Evolutionary conservation across 2,329 filamentous ascomycete species (phyloP).

Genomic region (Colletotrichum tropicicola): DNA sequence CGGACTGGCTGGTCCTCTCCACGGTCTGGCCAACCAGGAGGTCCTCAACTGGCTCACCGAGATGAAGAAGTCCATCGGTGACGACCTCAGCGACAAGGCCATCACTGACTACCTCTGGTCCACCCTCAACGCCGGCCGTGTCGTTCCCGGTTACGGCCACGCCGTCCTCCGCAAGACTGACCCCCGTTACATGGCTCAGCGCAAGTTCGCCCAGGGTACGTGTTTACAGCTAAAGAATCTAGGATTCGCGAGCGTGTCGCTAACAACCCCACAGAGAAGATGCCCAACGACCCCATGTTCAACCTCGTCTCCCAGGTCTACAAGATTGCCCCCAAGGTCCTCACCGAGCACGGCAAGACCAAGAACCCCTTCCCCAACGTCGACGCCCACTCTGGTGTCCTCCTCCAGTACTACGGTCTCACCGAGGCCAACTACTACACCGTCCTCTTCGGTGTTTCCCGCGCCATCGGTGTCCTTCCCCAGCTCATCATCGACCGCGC

Average conservation of each 20-base stretch:
- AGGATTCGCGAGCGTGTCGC: constrained; percentile 20
- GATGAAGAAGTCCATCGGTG: constrained; percentile 96
- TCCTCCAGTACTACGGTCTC: constrained; percentile 99
- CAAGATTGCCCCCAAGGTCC: constrained; percentile 98
- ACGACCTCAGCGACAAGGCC: constrained; percentile 93
- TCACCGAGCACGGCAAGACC: constrained; percentile 99
- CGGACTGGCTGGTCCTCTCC: constrained; percentile 96
- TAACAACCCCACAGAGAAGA: constrained; percentile 67
- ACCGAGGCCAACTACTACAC: constrained; percentile 99
- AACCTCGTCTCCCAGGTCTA: constrained; percentile 99
- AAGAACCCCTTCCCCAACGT: constrained; percentile 99
- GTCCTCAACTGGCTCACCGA: constrained; percentile 98
- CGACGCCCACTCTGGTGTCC: constrained; percentile 97
- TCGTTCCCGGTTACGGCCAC: constrained; percentile 98
- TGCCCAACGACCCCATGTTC: constrained; percentile 99
- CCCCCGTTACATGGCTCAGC: constrained; percentile 97
- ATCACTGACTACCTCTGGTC: constrained; percentile 99
- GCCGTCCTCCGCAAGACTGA: constrained; percentile 99
- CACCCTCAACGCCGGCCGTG: constrained; percentile 93
- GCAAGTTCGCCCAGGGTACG: constrained; percentile 83
- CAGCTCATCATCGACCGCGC: constrained; percentile 99
- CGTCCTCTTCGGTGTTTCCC: constrained; percentile 97
- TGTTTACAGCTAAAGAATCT: not conserved
- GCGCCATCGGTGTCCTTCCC: constrained; percentile 96
- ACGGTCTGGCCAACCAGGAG: constrained; percentile 99